Percentiles rank a stretch among this genome's conserved stretches.
These are phyloP conservation scores for Musa itinerans DNA, from an alignment of 176 grass and related monocot genomes.

Conservation along the genomic window DNA sequence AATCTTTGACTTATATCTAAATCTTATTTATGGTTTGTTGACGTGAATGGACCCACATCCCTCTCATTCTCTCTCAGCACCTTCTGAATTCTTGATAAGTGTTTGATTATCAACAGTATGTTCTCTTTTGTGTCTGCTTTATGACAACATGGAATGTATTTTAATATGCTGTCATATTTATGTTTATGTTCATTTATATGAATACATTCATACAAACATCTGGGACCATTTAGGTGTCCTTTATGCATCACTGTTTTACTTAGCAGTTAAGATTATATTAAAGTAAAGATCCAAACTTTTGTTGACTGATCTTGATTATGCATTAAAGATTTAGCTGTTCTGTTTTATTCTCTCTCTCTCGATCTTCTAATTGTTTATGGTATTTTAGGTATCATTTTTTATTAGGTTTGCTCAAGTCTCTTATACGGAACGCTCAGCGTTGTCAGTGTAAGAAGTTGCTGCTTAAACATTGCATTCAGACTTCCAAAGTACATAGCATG, in stretches of 20 bases:
- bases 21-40: too few species aligned
- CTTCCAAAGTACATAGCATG: background rate
- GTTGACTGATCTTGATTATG: background rate
- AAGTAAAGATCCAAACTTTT: background rate
- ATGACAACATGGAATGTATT: background rate
- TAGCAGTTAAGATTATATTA: background rate
- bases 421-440: constrained; percentile 45
- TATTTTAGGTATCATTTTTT: constrained; percentile 28
- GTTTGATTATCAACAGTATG: too few species aligned
- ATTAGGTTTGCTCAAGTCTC: constrained; percentile 34
- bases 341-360: background rate
- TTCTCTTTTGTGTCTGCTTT: background rate
- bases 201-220: background rate
- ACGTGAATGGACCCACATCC: too few species aligned
- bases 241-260: background rate
- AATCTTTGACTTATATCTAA: too few species aligned
- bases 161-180: background rate
- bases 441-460: constrained; percentile 53
- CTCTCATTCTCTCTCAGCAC: too few species aligned
- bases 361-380: constrained; percentile 1
- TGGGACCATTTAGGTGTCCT: too few species aligned
- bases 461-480: constrained; percentile 43
- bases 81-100: too few species aligned
- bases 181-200: background rate
- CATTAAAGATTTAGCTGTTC: background rate